Base-by-base conservation (phyloP, 2,329 filamentous ascomycete genomes). In the Aurifilum marmelostoma region DNA sequence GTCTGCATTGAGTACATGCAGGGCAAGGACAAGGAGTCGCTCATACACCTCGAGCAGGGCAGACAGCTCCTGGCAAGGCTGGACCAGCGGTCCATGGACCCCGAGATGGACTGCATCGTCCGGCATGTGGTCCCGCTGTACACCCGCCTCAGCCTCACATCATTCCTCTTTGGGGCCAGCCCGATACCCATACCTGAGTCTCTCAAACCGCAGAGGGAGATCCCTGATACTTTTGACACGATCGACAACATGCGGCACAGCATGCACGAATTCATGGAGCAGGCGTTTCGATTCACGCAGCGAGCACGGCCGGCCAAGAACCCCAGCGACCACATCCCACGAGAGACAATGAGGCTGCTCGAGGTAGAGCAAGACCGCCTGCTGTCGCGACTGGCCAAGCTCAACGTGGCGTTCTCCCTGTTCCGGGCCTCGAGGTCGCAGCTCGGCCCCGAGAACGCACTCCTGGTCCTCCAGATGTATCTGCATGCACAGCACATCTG, bases 1-100 rank as follows among this genome's bases (percentile, higher is more conserved):
- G 83, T 84, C 32, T 85, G 84, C 72, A 82, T 87, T 63, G 86
- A 87, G 74, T 85, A 85, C 72, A 78, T 88, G 69, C 83, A 84
- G 43, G 82, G 83, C 50, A 82, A 87, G 68, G 81, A 83, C 58
- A 74, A 75, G 6, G 80, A 81, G 12, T 83, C 84, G 0, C 78
- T 83, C 61, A 76, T 83, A 67, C 82, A 83, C 63, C 81, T 84
- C 21, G 76, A 77, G 21, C 81, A 84, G 69, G 82, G 82, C 9
- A 74, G 82, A 3, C 78, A 80, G 58, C 80, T 84, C 2, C 76
- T 84, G 3, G 76, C 75, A 1, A 76, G 77, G 12, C 73, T 83
- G 8, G 72, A 73, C 0, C 71, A 69, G 54, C 67, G 71, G 3
- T 75, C 76, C 2, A 61, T 66, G 5, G 67, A 74, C 73, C 77